Percentiles rank a stretch among this genome's conserved stretches.
These are phyloP conservation scores for Pezicula neosporulosa DNA, from an alignment of 2,329 filamentous ascomycete species.

Conservation along the genomic window DNA sequence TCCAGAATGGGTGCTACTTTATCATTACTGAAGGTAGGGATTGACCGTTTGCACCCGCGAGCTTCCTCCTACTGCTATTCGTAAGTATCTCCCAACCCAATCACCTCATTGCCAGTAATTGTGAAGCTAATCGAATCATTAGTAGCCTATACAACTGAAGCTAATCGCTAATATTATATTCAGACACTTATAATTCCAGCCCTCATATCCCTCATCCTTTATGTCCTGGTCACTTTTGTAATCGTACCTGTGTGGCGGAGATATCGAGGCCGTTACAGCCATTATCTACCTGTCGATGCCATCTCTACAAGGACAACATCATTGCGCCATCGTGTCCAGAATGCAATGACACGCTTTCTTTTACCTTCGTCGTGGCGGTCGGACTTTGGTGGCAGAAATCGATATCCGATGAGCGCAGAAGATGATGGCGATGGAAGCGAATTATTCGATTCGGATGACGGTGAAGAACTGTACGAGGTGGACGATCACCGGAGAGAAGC, in stretches of 20 bases:
- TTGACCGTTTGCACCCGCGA: too few species aligned
- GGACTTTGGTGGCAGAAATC: conserved; percentile 34
- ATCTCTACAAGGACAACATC: conserved; percentile 56
- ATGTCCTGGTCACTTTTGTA: conserved; percentile 61
- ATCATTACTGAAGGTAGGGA: conserved; percentile 26
- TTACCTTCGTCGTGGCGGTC: conserved; percentile 47
- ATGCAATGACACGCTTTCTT: conserved; percentile 35
- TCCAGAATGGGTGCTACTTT: conserved; percentile 22
- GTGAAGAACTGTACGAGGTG: conserved; percentile 64
- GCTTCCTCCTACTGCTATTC: too few species aligned
- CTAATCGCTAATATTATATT: neutral
- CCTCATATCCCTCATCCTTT: conserved; percentile 65
- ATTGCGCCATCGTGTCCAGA: conserved; percentile 48
- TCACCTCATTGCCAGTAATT: too few species aligned
- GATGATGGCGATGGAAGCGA: conserved; percentile 46
- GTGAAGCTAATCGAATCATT: too few species aligned
- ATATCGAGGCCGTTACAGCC: conserved; percentile 67
- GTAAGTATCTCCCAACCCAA: too few species aligned
- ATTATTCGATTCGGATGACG: conserved; percentile 58
- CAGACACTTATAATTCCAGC: conserved; percentile 71
- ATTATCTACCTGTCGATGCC: conserved; percentile 68
- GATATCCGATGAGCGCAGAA: conserved; percentile 34
- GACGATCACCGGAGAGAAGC: conserved; percentile 41
- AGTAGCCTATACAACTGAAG: too few species aligned
- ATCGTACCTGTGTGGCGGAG: conserved; percentile 66